Evolutionary conservation across 2,329 filamentous ascomycete species (phyloP).

Genomic region (Claviceps maximensis): DNA sequence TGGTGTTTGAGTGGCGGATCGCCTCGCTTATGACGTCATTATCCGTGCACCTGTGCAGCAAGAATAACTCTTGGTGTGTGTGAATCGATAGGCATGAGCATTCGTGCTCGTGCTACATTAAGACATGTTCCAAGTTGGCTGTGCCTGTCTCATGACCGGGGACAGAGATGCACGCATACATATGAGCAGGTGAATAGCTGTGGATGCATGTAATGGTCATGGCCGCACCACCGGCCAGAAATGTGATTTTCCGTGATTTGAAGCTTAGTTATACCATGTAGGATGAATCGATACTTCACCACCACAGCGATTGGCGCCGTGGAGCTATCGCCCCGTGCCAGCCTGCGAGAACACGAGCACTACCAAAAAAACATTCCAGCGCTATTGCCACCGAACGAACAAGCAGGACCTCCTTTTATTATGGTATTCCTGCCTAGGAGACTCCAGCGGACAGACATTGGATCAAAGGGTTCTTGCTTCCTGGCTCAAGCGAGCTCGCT

Average conservation of each 20-base stretch:
- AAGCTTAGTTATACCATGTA: not conserved
- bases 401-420: not conserved
- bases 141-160: not conserved
- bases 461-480: not conserved
- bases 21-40: slow-evolving; percentile 5
- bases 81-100: not conserved
- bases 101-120: too few species aligned
- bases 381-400: not conserved
- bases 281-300: too few species aligned
- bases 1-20: not conserved
- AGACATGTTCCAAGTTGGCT: too few species aligned
- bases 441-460: not conserved
- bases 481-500: not conserved
- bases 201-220: not conserved
- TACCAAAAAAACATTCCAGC: not conserved
- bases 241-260: not conserved
- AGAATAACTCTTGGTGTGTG: not conserved
- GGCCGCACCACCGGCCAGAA: not conserved
- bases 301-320: not conserved
- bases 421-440: not conserved
- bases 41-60: not conserved
- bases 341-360: not conserved
- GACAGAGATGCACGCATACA: not conserved
- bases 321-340: not conserved
- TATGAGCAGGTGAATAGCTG: not conserved